These are phyloP conservation scores for Pythium phragmiticola DNA, from an alignment of 352 stramenopile species.

Conservation along the genomic window DNA sequence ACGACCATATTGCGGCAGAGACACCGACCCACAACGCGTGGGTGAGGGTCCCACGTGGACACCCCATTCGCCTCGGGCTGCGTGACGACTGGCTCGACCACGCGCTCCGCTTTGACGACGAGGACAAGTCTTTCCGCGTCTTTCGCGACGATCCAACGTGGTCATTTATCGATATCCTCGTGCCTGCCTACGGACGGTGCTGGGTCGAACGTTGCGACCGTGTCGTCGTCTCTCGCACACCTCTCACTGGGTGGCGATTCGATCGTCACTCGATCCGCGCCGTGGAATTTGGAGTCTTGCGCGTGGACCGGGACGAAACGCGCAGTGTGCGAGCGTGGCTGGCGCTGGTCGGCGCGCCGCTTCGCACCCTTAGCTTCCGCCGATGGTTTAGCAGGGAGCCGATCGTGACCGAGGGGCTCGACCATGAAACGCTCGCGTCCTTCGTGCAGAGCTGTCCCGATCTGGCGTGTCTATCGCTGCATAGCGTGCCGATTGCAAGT, in stretches of 20 bases:
- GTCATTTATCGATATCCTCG: slow-evolving; percentile 5
- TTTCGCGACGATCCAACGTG: slow-evolving; percentile 5
- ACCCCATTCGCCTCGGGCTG: neutral
- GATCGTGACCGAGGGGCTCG: too few relatives aligned
- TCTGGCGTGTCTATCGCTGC: too few relatives aligned
- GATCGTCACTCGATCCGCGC: neutral
- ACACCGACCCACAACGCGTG: neutral
- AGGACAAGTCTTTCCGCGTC: neutral
- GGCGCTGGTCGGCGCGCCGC: too few relatives aligned
- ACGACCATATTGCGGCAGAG: neutral
- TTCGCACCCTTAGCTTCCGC: too few relatives aligned
- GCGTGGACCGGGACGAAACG: neutral
- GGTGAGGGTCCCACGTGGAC: neutral
- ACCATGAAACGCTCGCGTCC: too few relatives aligned
- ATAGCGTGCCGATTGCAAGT: neutral
- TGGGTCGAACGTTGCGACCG: slow-evolving; percentile 3
- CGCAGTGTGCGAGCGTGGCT: neutral
- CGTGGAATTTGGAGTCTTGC: neutral
- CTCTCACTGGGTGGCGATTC: slow-evolving; percentile 2
- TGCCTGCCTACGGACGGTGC: slow-evolving; percentile 8
- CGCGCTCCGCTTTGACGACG: slow-evolving; percentile 1
- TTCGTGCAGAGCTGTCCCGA: too few relatives aligned
- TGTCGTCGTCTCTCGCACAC: neutral
- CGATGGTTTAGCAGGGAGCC: too few relatives aligned
- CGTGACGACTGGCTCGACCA: neutral